Conservation (phyloP, 768 basidiomycete species). For the Panaeolus cyanescens region DNA sequence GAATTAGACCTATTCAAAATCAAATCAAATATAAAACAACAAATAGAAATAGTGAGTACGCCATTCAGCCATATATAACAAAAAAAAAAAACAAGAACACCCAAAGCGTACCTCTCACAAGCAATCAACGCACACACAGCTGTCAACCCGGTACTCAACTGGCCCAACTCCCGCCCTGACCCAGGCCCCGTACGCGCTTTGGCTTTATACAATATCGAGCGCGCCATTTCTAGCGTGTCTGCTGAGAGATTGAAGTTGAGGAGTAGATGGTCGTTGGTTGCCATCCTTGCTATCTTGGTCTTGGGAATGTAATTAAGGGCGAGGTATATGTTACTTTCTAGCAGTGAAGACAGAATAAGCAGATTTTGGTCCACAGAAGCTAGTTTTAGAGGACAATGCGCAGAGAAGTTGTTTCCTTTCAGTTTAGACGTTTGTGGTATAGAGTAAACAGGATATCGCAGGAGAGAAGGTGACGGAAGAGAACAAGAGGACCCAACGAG, state of each 20-base stretch:
- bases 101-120: conserved; percentile 46
- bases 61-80: too few species aligned
- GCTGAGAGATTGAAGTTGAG: conserved; percentile 26
- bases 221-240: conserved; percentile 29
- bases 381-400: too few species aligned
- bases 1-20: conserved; percentile 30
- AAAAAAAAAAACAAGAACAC: too few species aligned
- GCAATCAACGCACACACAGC: conserved; percentile 55
- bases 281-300: background rate
- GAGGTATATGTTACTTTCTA: too few species aligned
- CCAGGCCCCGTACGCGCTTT: conserved; percentile 46
- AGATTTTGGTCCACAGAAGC: too few species aligned
- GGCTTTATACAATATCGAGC: conserved; percentile 35
- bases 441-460: too few species aligned
- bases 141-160: conserved; percentile 39
- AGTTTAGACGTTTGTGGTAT: too few species aligned
- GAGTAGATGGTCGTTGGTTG: conserved; percentile 29
- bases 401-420: too few species aligned
- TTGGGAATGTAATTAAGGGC: background rate
- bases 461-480: background rate
- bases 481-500: background rate
- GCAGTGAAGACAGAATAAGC: too few species aligned
- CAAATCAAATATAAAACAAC: background rate
- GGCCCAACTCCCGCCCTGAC: conserved; percentile 47
- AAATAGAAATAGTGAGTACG: too few species aligned